A percentile compares a stretch with the other conserved stretches of the same genome.
Conservation (phyloP, 2,329 filamentous ascomycete genomes). For the Blastomyces gilchristii region DNA sequence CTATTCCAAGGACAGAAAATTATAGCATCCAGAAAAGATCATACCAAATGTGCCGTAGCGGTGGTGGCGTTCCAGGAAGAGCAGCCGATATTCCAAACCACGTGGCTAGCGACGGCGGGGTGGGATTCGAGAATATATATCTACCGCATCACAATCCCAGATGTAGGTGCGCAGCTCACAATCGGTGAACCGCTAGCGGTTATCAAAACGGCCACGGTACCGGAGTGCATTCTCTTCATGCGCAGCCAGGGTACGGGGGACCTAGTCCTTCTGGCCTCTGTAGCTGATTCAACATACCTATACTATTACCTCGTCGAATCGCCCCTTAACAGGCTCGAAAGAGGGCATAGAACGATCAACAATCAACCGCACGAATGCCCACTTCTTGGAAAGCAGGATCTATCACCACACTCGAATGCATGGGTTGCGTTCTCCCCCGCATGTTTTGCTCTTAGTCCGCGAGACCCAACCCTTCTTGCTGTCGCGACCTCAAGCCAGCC, state of each 20-base stretch:
- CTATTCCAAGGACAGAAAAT: slow-evolving; percentile 34
- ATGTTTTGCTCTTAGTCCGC: slow-evolving; percentile 46
- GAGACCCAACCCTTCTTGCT: slow-evolving; percentile 45
- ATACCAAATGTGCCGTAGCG: slow-evolving; percentile 50
- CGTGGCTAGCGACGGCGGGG: slow-evolving; percentile 47
- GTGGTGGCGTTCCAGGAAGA: slow-evolving; percentile 31
- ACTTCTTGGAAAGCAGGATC: slow-evolving; percentile 48
- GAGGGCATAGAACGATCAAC: slow-evolving; percentile 2
- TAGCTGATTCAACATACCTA: slow-evolving; percentile 49
- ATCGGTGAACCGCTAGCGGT: slow-evolving; percentile 23
- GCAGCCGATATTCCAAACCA: slow-evolving; percentile 12
- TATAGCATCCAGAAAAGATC: slow-evolving; percentile 44
- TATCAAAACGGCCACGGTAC: slow-evolving; percentile 40
- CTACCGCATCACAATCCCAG: slow-evolving; percentile 30
- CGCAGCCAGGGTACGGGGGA: slow-evolving; percentile 38
- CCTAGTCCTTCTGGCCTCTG: slow-evolving; percentile 44
- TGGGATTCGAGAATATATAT: slow-evolving; percentile 51
- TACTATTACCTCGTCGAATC: slow-evolving; percentile 41
- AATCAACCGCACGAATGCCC: slow-evolving; percentile 21
- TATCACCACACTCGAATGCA: slow-evolving; percentile 53
- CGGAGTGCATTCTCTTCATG: slow-evolving; percentile 48
- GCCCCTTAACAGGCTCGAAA: background rate
- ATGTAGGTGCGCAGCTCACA: slow-evolving; percentile 7
- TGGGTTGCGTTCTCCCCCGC: slow-evolving; percentile 55
- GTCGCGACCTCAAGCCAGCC: slow-evolving; percentile 52